These are phyloP conservation scores for Epithele typhae DNA, from an alignment of 768 basidiomycete species.

Conservation along the genomic window DNA sequence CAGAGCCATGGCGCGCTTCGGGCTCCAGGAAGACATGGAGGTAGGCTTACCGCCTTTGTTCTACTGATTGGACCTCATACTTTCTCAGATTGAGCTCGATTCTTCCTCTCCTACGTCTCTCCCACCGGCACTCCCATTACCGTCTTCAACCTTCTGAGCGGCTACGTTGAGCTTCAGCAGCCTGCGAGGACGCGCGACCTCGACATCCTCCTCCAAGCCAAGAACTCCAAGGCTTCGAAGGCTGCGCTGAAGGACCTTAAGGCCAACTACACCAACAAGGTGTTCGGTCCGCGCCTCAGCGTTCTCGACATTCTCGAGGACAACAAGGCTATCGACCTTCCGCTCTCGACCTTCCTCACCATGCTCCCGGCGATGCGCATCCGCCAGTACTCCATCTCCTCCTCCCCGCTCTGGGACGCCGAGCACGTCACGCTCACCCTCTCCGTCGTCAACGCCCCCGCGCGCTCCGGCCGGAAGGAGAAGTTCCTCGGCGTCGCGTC, in stretches of 20 bases:
- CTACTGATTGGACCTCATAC: no score
- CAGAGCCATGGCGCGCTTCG: constrained; percentile 35
- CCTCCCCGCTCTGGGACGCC: constrained; percentile 42
- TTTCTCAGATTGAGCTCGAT: constrained; percentile 32
- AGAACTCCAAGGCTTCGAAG: constrained; percentile 23
- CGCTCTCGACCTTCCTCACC: constrained; percentile 35
- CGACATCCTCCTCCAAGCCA: constrained; percentile 25
- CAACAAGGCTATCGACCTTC: constrained; percentile 32
- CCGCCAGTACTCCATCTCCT: constrained; percentile 51
- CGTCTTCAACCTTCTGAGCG: constrained; percentile 34
- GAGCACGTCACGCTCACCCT: constrained; percentile 38
- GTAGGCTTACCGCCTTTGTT: no score
- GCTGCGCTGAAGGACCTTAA: constrained; percentile 27
- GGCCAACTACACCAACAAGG: constrained; percentile 27
- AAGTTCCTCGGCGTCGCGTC: constrained; percentile 42
- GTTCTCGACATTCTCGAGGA: constrained; percentile 39
- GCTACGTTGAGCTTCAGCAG: constrained; percentile 45
- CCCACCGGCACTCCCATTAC: constrained; percentile 35
- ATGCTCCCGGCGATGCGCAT: constrained; percentile 45
- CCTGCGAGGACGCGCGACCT: constrained; percentile 41
- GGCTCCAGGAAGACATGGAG: constrained; percentile 31
- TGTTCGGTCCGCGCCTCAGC: constrained; percentile 34
- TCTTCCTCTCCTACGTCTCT: constrained; percentile 36
- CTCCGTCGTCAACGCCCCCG: constrained; percentile 37
- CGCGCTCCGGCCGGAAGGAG: constrained; percentile 28